Percentiles rank a stretch among this genome's conserved stretches.
Evolutionary conservation across 495 filamentous ascomycete genomes (phyloP).

Genomic region (Penicillium canariense): DNA sequence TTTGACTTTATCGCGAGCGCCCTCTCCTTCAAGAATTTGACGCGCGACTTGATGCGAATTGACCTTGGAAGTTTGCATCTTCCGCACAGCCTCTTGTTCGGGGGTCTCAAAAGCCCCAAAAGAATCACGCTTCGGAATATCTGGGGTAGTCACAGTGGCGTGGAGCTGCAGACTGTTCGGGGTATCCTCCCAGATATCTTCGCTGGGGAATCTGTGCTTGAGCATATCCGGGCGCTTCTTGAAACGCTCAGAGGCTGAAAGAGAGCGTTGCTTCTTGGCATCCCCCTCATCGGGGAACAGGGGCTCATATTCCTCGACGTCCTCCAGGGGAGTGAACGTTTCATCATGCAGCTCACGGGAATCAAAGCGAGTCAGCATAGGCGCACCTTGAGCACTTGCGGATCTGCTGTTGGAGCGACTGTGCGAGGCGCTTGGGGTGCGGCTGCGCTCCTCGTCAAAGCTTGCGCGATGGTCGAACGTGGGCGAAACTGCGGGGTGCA

Average conservation of each 20-base stretch:
- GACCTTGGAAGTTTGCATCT: slow-evolving; percentile 44
- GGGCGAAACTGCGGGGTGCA: slow-evolving; percentile 74
- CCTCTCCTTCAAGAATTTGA: slow-evolving; percentile 36
- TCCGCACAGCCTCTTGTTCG: slow-evolving; percentile 54
- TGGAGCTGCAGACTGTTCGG: slow-evolving; percentile 82
- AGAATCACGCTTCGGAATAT: slow-evolving; percentile 40
- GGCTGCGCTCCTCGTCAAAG: slow-evolving; percentile 55
- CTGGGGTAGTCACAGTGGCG: slow-evolving; percentile 81
- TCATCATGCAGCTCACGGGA: slow-evolving; percentile 54
- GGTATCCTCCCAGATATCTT: slow-evolving; percentile 96
- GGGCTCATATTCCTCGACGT: slow-evolving; percentile 93
- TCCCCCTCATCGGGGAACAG: slow-evolving; percentile 77
- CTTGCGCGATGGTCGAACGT: slow-evolving; percentile 59
- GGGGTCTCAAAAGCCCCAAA: slow-evolving; percentile 50
- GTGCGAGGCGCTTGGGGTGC: slow-evolving; percentile 51
- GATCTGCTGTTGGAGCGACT: slow-evolving; percentile 75
- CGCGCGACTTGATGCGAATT: slow-evolving; percentile 47
- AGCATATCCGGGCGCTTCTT: slow-evolving; percentile 59
- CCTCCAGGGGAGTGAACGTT: slow-evolving; percentile 70
- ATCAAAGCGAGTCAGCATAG: slow-evolving; percentile 46
- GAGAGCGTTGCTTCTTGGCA: slow-evolving; percentile 57
- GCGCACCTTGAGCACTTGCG: slow-evolving; percentile 56
- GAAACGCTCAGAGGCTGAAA: slow-evolving; percentile 57
- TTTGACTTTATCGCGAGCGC: slow-evolving; percentile 35
- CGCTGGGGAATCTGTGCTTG: slow-evolving; percentile 83